Evolutionary conservation across 352 stramenopile genomes (phyloP), one percentile per base, ranked within the genome.

Genomic region (Globisporangium nodosum): DNA sequence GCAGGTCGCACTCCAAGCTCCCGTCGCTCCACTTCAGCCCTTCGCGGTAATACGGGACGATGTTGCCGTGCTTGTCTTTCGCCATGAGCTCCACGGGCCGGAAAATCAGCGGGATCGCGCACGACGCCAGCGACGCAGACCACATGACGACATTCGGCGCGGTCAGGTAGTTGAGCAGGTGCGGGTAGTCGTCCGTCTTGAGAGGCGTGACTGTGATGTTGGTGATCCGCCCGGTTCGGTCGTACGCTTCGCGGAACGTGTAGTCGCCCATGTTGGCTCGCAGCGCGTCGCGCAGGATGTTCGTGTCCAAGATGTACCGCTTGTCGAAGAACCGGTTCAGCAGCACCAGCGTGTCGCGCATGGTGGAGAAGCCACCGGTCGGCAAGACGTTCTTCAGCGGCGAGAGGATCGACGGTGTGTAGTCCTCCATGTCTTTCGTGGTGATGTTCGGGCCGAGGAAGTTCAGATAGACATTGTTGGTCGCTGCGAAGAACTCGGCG

Each of bases 141-240:
- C 97, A 99, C 45, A 99, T 95, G n/a, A 99, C 75, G 33, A 99
- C 96, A 64, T 99, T 97, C 21, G 97, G 97, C 5, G 97, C 94
- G 5, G 96, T 99, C 20, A 99, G 78, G 80, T 99, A 99, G 70
- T 99, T 99, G 21, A 99, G 84, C 21, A 99, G 65, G 49, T 98
- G 87, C 52, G 96, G 96, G 54, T 98, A 97, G 68, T 99, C 96
- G 60, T 88, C 81, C 11, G 81, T 71, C 62, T 81, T 89, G 51
- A 87, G 73, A 24, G 96, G 95, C 6, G 94, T 98, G 12, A 99
- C 97, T 7, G 94, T 98, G 61, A 99, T 98, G 77, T 99, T 99
- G 52, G 99, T 90, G 73, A 99, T 99, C 21, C 96, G 81, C 33
- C 97, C 97, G 12, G 97, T 99, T 43, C 96, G 80, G 73, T 99